phyloP scores from a whole-genome alignment of 345 rosid species.

The Ceriops zippeliana region DNA sequence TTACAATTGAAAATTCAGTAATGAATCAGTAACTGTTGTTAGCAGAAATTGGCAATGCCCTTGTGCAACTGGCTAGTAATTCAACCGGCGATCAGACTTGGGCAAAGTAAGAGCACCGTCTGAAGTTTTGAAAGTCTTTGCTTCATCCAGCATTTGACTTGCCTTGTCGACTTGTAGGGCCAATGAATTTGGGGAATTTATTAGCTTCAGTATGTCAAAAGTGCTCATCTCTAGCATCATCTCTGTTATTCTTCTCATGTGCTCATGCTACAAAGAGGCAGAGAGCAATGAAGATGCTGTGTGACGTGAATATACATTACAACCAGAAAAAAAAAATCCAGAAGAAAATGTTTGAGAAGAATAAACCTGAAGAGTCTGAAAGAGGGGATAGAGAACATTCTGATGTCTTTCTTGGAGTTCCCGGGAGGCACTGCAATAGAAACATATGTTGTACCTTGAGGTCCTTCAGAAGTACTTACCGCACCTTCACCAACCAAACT shows the following conservation, averaged over 20 bases:
- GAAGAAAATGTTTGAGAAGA: neutral
- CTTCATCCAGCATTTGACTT: slow-evolving; percentile 25
- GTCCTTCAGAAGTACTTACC: neutral
- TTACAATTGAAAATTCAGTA: neutral
- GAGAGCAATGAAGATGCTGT: neutral
- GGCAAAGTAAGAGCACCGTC: slow-evolving; percentile 4
- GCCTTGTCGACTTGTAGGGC: slow-evolving; percentile 16
- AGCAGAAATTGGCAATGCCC: neutral
- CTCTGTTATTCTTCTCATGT: slow-evolving; percentile 13
- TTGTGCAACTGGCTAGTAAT: slow-evolving; percentile 7
- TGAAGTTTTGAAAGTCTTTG: slow-evolving; percentile 9
- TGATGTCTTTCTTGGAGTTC: slow-evolving; percentile 3
- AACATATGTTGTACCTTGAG: neutral
- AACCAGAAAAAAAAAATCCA: neutral
- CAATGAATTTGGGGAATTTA: slow-evolving; percentile 14
- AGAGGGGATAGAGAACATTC: slow-evolving; percentile 13
- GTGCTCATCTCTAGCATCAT: slow-evolving; percentile 20
- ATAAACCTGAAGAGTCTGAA: slow-evolving; percentile 24
- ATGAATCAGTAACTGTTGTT: neutral
- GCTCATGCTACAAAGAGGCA: slow-evolving; percentile 21
- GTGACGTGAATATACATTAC: too few species aligned
- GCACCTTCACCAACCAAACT: neutral
- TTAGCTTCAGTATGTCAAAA: too few species aligned
- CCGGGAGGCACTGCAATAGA: slow-evolving; percentile 6
- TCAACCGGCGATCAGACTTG: slow-evolving; percentile 16